Evolutionary conservation across 768 basidiomycete genomes (phyloP), one percentile per base, ranked within the genome.

Genomic region (Astraeus odoratus): DNA sequence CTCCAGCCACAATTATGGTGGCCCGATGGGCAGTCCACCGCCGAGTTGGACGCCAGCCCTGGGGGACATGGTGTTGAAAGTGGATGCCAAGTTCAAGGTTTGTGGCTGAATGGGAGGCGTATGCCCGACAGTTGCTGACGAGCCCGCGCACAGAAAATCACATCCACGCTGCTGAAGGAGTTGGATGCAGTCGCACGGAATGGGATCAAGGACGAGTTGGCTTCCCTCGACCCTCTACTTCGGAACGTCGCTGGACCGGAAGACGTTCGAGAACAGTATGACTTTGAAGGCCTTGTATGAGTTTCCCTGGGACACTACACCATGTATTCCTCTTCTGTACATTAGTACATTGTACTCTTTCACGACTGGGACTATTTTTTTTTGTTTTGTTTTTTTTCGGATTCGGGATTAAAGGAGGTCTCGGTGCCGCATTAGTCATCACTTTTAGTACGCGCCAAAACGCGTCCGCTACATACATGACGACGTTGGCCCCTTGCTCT

Each of bases 81-180:
- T 90, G 34, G 92, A 95, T 59, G 70, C 73, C 25, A 87, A 86
- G 63, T 75, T 95, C 55, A 94, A 91, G 73, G 90, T 88, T 37
- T 42, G 75, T 66, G n/a, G n/a, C n/a, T n/a, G n/a, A n/a, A 19
- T 3, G 16, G 9, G 2, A 26, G n/a, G 16, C 35, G 7, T 27
- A 45, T 18, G 15, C 35, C 29, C 16, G 44, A n/a, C 25, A 19
- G 23, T 34, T 22, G 15, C 20, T 47, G 26, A 59, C 33, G 1
- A 31, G 5, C 30, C n/a, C 42, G 10, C 23, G 8, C 22, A 15
- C 61, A 93, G 91, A 94, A 92, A 82, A 80, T 93, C 51, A 85
- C 82, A n/a, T 74, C 78, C 16, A 68, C 66, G 33, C 67, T 95
- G 8, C 65, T 91, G 46, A 92, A 91, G 62, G 91, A 94, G 52